Evolutionary conservation across 2,329 filamentous ascomycete genomes (phyloP), one percentile per base, ranked within the genome.

Genomic region (Graphilbum ipis-grandicollis): DNA sequence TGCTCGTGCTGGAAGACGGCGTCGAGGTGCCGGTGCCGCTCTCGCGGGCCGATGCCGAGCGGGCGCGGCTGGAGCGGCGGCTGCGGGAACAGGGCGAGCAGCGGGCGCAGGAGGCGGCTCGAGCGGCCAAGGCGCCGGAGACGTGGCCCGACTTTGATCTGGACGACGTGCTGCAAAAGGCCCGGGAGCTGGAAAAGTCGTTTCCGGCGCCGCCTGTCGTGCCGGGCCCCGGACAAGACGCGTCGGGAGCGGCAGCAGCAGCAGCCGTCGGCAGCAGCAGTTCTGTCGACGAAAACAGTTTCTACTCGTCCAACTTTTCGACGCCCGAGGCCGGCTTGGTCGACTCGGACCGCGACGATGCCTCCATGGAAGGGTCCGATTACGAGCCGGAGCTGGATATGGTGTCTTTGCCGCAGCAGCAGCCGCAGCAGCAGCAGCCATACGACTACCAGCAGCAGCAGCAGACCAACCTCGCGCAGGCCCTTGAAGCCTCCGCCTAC

Each of bases 221-320:
- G 8, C 23, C 7, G 13, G 18, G 29, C 30, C 15, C 15, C 18
- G 18, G 18, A 30, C 25, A 21, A 19, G 33, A n/a, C 9, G 19
- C 34, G 14, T 26, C 23, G 8, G 30, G 22, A 15, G 19, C 32
- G 19, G 29, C n/a, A 12, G 25, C 19, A 12, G 32, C 37, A 9
- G 33, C 33, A 9, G 21, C 15, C n/a, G n/a, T 32, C 19, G 42
- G 40, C 46, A 59, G 70, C 51, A 80, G 68, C 67, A 82, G 88
- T 56, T 90, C 83, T 26, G 82, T 85, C 60, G 85, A 94, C 58
- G 79, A 92, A 54, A 85, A 92, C 52, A 90, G 85, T 30, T 93
- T 93, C 57, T 94, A 96, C 64, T 94, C 88, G 46, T 94, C 86
- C 59, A 82, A 79, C 60, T 78, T 86, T 63, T 81, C 86, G 54